A percentile compares a stretch with the other conserved stretches of the same genome.
Conservation (phyloP, 306 rosid species). For the Mimosa pudica region DNA sequence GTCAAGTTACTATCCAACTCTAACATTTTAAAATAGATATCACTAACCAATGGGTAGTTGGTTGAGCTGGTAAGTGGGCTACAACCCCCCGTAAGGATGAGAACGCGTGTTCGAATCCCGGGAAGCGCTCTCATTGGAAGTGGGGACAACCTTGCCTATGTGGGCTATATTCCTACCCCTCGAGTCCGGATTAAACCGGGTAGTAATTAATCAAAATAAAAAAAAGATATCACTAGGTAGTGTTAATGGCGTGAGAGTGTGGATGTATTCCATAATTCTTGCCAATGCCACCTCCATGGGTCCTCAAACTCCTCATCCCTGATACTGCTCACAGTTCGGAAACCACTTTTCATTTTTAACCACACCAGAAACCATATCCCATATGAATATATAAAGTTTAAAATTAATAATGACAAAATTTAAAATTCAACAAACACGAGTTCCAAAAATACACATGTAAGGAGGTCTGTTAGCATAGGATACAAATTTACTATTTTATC, state of each 20-base stretch:
- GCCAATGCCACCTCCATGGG: background rate
- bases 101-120: too few species aligned
- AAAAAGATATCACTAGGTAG: background rate
- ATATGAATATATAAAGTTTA: background rate
- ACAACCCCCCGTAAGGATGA: too few species aligned
- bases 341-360: background rate
- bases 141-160: too few species aligned
- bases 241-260: background rate
- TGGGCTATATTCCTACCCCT: too few species aligned
- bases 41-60: background rate
- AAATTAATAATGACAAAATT: background rate
- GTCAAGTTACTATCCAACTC: constrained; percentile 7
- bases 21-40: background rate
- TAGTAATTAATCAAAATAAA: too few species aligned
- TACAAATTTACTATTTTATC: background rate
- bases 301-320: background rate
- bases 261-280: background rate
- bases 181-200: too few species aligned
- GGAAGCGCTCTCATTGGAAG: too few species aligned
- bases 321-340: background rate
- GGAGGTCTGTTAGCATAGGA: background rate
- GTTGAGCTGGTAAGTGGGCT: too few species aligned
- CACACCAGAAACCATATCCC: background rate
- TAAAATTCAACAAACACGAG: background rate
- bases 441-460: background rate